These are phyloP conservation scores for Komagataea norvegica DNA, from an alignment of 1,139 yeast genomes.

Conservation along the genomic window DNA sequence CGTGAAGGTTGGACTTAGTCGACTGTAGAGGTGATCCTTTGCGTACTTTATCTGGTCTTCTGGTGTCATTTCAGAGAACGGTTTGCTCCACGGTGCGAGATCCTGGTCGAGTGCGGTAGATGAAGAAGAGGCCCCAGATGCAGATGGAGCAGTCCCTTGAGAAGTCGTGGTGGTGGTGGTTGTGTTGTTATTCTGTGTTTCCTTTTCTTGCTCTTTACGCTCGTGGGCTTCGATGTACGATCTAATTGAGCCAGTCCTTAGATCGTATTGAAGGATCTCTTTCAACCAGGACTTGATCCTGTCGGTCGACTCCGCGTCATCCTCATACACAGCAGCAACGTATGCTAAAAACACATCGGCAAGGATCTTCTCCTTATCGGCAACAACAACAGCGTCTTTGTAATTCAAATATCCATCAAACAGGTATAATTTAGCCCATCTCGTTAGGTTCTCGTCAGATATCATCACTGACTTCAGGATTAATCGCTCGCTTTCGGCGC, in stretches of 20 bases:
- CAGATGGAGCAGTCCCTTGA: too few species aligned
- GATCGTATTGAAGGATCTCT: constrained; percentile 1
- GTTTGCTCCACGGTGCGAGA: too few species aligned
- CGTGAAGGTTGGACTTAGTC: constrained; percentile 8
- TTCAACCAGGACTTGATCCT: constrained; percentile 1
- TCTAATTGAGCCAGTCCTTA: background rate
- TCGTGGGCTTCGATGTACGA: too few species aligned
- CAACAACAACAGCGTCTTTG: background rate
- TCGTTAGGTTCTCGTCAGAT: background rate
- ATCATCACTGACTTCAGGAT: background rate
- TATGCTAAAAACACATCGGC: constrained; percentile 91
- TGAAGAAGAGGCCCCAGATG: too few species aligned
- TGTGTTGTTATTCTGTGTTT: constrained; percentile 21
- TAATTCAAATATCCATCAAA: constrained; percentile 1
- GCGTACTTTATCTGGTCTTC: constrained; percentile 23
- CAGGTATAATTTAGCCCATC: background rate
- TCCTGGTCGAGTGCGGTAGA: too few species aligned
- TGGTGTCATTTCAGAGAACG: too few species aligned
- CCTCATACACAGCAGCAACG: constrained; percentile 75
- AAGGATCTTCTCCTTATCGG: constrained; percentile 20
- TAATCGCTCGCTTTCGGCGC: background rate
- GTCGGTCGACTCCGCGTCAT: constrained; percentile 22
- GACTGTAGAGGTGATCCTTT: constrained; percentile 9
- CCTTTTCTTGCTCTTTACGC: background rate
- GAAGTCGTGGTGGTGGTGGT: background rate